These are phyloP conservation scores for Nakazawaea ishiwadae DNA, from an alignment of 805 yeast species.

Conservation along the genomic window DNA sequence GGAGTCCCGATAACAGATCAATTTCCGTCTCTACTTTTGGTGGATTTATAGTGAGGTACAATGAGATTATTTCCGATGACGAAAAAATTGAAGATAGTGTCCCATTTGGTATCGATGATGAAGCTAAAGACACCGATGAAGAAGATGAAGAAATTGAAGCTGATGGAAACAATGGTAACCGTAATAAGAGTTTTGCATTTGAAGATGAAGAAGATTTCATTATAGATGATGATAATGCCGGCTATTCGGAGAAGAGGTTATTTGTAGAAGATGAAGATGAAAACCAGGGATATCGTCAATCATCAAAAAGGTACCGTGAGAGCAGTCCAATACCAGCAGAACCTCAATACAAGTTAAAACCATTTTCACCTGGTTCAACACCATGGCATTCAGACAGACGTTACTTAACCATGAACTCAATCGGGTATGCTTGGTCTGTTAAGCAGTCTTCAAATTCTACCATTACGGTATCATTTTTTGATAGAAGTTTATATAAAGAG, in stretches of 20 bases:
- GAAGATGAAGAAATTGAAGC: constrained; percentile 13
- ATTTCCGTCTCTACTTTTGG: constrained; percentile 38
- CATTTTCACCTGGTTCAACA: constrained; percentile 85
- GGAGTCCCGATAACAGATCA: constrained; percentile 16
- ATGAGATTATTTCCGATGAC: constrained; percentile 5
- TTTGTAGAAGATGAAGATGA: constrained; percentile 9
- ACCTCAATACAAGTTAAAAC: constrained; percentile 35
- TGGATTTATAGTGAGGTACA: constrained; percentile 32
- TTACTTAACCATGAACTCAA: constrained; percentile 72
- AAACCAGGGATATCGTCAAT: neutral
- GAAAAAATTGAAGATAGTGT: constrained; percentile 5
- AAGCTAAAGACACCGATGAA: constrained; percentile 17
- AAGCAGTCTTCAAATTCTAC: constrained; percentile 56
- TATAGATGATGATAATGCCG: constrained; percentile 62
- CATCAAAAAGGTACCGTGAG: constrained; percentile 1
- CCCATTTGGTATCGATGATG: constrained; percentile 12
- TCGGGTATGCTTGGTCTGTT: constrained; percentile 82
- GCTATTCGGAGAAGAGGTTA: constrained; percentile 24
- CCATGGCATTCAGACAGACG: constrained; percentile 72
- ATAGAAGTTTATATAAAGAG: constrained; percentile 67
- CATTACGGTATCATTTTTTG: constrained; percentile 86
- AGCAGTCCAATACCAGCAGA: neutral
- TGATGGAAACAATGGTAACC: neutral
- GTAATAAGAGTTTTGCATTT: constrained; percentile 18
- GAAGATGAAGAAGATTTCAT: constrained; percentile 49